Evolutionary conservation across 176 grass and related monocot species (phyloP), one percentile per base, ranked within the genome.

Genomic region (Triticum dicoccoides): DNA sequence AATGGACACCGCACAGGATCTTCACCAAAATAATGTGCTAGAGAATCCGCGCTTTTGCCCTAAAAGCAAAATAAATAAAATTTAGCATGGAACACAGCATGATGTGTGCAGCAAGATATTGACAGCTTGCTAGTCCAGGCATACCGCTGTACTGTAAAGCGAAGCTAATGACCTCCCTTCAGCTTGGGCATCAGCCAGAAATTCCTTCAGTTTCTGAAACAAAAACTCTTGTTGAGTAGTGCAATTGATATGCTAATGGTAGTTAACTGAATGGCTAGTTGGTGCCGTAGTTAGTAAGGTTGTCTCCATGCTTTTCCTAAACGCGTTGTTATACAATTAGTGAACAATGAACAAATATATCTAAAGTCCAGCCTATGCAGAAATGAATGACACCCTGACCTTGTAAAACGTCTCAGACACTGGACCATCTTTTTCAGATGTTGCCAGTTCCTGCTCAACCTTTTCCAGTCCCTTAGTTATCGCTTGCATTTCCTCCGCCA

Each of bases 11-110:
- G 91, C 51, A 76, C 76, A 69, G 93, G 93, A 87, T 98, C 97
- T 94, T 98, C 97, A 68, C 97, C 97, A 80, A 98, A 98, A 94
- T 96, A 98, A 86, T 73, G 86, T 77, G 87, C 88, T 83, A 98
- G 82, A 82, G 90, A 82, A 87, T 98, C 94, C 35, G 94, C 97
- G 90, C 84, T 92, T 91, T 90, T 94, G 8, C 94, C 94, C 97
- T 98, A 87, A 63, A 91, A 86, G 52, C 23, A 59, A 79, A 72
- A 86, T 52, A 23, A 80, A 70, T 11, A 29, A 25, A 65, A 37
- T 84, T 86, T 61, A 87, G 24, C 52, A 89, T 30, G 30, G 33
- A 77, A 84, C 29, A 24, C 6, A 80, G 65, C 34, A 41, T 56
- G 66, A 58, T 15, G 38, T 24, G 65, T 42, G 23, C 23, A 65